Percentiles rank a stretch among this genome's conserved stretches.
phyloP scores from a whole-genome alignment of 345 rosid species.

The Citrus glauca region DNA sequence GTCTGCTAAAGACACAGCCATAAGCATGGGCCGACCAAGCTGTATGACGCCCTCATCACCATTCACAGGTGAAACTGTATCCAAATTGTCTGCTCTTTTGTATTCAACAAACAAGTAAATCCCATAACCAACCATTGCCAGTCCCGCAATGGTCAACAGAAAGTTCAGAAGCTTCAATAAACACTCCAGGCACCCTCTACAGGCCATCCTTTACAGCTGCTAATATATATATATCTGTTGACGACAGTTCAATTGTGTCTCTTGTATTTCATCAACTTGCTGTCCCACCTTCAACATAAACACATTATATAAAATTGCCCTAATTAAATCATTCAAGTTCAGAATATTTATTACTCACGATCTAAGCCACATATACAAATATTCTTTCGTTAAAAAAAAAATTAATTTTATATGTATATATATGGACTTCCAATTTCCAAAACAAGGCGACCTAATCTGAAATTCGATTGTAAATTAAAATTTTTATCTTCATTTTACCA shows the following conservation, averaged over 20 bases:
- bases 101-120: conserved; percentile 89
- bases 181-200: conserved; percentile 79
- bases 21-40: conserved; percentile 84
- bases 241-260: not conserved
- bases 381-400: not conserved
- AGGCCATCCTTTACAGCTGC: conserved; percentile 47
- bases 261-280: conserved; percentile 31
- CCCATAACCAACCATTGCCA: conserved; percentile 92
- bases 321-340: not conserved
- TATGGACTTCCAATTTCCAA: not conserved
- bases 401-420: not conserved
- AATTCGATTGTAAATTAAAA: not conserved
- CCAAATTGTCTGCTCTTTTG: conserved; percentile 31
- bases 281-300: conserved; percentile 23
- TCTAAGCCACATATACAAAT: not conserved
- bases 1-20: conserved; percentile 55
- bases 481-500: not conserved
- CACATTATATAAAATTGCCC: not conserved
- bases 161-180: conserved; percentile 80
- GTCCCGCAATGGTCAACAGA: conserved; percentile 69
- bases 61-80: conserved; percentile 22
- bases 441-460: not conserved
- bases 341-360: not conserved
- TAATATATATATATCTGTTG: no score
- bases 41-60: conserved; percentile 35